phyloP scores from a whole-genome alignment of 371 early-diverging fungal genomes.

The Saksenaea oblongispora region DNA sequence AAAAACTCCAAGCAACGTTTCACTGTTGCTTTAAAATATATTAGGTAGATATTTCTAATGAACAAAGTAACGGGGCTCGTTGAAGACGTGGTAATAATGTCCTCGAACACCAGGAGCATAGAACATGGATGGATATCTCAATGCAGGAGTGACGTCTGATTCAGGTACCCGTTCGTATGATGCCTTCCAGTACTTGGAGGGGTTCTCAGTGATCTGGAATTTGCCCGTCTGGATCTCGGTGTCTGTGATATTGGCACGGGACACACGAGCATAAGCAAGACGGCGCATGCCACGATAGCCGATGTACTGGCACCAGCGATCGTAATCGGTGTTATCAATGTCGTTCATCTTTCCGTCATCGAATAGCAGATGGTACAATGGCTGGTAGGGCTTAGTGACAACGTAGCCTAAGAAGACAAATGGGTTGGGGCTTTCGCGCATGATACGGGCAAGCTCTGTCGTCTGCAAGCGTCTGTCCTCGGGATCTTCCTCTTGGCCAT shows the following conservation, averaged over 20 bases:
- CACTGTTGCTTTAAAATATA: background rate
- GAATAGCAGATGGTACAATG: conserved; percentile 66
- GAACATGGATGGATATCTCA: conserved; percentile 74
- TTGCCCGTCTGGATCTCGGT: conserved; percentile 87
- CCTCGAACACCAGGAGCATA: conserved; percentile 70
- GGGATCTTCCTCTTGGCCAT: conserved; percentile 82
- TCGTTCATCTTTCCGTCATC: conserved; percentile 73
- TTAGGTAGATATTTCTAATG: conserved; percentile 20
- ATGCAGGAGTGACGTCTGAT: conserved; percentile 47
- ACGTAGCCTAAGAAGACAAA: conserved; percentile 85
- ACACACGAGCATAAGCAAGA: conserved; percentile 75
- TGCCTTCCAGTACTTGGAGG: conserved; percentile 54
- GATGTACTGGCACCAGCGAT: conserved; percentile 88
- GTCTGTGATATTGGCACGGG: conserved; percentile 81
- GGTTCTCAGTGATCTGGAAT: conserved; percentile 68
- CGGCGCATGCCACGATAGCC: conserved; percentile 79
- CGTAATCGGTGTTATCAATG: conserved; percentile 75
- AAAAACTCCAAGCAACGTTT: conserved; percentile 13
- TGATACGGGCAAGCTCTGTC: conserved; percentile 75
- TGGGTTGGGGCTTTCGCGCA: conserved; percentile 73
- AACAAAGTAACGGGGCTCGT: conserved; percentile 73
- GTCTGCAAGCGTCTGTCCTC: conserved; percentile 80
- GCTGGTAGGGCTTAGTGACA: conserved; percentile 72
- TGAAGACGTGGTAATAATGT: conserved; percentile 79
- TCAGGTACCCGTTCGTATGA: conserved; percentile 60